Conservation (phyloP, 495 filamentous ascomycete species). For the Neurospora sp. region DNA sequence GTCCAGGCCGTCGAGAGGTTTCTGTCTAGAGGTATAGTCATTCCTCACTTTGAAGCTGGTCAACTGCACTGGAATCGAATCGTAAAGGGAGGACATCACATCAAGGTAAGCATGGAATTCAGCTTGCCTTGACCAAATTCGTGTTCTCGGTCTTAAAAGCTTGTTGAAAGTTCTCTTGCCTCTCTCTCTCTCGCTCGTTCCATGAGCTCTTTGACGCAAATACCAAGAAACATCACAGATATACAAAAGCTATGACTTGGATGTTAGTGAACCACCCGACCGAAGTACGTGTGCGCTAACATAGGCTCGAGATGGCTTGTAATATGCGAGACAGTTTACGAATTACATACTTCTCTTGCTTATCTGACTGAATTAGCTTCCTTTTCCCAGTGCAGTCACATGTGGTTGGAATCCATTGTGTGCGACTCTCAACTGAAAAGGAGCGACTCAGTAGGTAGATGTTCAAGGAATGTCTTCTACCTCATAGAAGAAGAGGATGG, state of each 20-base stretch:
- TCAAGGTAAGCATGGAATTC: not conserved
- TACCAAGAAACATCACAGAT: not conserved
- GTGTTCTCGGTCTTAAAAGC: not conserved
- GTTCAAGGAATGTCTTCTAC: not conserved
- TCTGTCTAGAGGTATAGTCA: not conserved
- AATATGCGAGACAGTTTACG: not conserved
- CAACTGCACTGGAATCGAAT: not conserved
- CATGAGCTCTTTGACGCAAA: not conserved
- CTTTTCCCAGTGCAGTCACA: not conserved
- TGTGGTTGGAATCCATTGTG: not conserved
- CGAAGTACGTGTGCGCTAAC: not conserved
- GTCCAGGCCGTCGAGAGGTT: not conserved
- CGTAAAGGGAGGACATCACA: not conserved
- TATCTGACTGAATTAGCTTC: not conserved
- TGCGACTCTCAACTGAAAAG: not conserved
- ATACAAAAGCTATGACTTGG: not conserved
- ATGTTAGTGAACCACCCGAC: not conserved
- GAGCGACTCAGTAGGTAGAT: not conserved
- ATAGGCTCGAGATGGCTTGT: not conserved
- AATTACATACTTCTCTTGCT: not conserved
- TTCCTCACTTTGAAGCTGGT: not conserved
- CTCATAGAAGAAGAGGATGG: not conserved
- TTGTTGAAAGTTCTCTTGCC: not conserved
- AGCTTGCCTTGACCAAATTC: not conserved
- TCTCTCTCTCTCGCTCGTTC: not conserved